Conservation (phyloP, 2,329 filamentous ascomycete genomes). For the Stachybotrys chlorohalonatus region DNA sequence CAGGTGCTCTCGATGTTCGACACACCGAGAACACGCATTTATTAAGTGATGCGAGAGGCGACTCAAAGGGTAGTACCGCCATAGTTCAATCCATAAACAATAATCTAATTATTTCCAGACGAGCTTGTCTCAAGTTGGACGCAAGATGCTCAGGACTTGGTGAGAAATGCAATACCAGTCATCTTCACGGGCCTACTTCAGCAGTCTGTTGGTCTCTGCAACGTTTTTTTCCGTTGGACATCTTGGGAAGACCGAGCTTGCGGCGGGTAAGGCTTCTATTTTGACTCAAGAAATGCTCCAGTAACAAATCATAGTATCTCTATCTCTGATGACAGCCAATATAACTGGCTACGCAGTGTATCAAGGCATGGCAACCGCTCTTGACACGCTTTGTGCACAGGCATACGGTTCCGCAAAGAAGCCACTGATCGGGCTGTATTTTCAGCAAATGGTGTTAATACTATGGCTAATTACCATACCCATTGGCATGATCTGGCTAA, state of each 20-base stretch:
- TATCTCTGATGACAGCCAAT: slow-evolving; percentile 44
- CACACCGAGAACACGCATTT: too few relatives aligned
- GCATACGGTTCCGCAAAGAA: slow-evolving; percentile 28
- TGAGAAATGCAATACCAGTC: not conserved
- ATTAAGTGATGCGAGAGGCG: too few relatives aligned
- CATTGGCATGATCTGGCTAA: slow-evolving; percentile 38
- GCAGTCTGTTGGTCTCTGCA: not conserved
- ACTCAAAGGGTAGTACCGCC: too few relatives aligned
- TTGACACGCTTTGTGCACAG: slow-evolving; percentile 15
- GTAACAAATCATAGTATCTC: slow-evolving; percentile 8
- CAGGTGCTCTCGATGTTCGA: too few relatives aligned
- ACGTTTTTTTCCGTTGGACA: not conserved
- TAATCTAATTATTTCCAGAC: too few relatives aligned
- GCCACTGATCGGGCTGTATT: slow-evolving; percentile 38
- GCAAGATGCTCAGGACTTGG: not conserved
- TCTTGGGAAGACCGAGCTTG: not conserved
- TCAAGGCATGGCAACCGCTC: slow-evolving; percentile 16
- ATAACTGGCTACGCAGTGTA: slow-evolving; percentile 40
- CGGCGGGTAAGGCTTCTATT: not conserved
- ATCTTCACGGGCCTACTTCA: not conserved
- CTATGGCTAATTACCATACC: slow-evolving; percentile 37
- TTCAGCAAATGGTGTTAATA: slow-evolving; percentile 42
- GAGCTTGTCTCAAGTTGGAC: not conserved
- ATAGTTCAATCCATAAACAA: too few relatives aligned
- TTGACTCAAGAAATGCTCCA: not conserved